Percentiles rank a stretch among this genome's conserved stretches.
phyloP scores from a whole-genome alignment of 2,329 filamentous ascomycete genomes.

The Monosporascus sp. region DNA sequence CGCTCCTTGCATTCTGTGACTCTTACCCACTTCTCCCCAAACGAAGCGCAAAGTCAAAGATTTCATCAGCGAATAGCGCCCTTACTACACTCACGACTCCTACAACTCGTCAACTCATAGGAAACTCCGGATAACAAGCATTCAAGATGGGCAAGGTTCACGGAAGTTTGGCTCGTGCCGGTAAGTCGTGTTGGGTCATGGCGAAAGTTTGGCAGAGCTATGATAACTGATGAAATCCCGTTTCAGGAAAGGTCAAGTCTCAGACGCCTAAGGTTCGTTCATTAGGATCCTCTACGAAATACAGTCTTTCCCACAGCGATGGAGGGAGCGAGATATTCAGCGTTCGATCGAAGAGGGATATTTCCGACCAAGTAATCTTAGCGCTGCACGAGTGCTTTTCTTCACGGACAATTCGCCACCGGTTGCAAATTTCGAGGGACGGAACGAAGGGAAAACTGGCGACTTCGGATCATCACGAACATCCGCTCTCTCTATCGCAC shows the following conservation, averaged over 20 bases:
- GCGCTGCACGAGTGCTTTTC: too few species aligned
- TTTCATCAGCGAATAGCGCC: slow-evolving; percentile 10
- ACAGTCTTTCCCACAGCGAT: slow-evolving; percentile 1
- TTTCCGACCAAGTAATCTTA: background rate
- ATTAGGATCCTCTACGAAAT: slow-evolving; percentile 7
- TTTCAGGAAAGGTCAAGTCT: slow-evolving; percentile 88
- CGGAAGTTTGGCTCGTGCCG: slow-evolving; percentile 77
- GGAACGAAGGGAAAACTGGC: background rate
- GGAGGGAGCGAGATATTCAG: slow-evolving; percentile 5
- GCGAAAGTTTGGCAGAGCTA: slow-evolving; percentile 1
- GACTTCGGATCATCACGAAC: slow-evolving; percentile 1
- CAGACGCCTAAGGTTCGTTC: slow-evolving; percentile 80
- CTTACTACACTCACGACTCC: background rate
- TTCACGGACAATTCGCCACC: slow-evolving; percentile 6
- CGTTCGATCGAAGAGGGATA: background rate
- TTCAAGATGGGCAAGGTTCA: slow-evolving; percentile 33
- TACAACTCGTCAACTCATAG: background rate
- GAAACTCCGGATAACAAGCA: slow-evolving; percentile 7
- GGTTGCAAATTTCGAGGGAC: too few species aligned
- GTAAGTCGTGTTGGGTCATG: slow-evolving; percentile 29
- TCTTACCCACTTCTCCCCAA: slow-evolving; percentile 4
- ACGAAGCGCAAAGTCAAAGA: slow-evolving; percentile 9
- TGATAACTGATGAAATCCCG: slow-evolving; percentile 15
- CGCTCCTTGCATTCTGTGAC: slow-evolving; percentile 9
- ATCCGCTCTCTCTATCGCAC: slow-evolving; percentile 7